phyloP scores from a whole-genome alignment of 2,329 filamentous ascomycete species.

The Aspergillus hiratsukae region DNA sequence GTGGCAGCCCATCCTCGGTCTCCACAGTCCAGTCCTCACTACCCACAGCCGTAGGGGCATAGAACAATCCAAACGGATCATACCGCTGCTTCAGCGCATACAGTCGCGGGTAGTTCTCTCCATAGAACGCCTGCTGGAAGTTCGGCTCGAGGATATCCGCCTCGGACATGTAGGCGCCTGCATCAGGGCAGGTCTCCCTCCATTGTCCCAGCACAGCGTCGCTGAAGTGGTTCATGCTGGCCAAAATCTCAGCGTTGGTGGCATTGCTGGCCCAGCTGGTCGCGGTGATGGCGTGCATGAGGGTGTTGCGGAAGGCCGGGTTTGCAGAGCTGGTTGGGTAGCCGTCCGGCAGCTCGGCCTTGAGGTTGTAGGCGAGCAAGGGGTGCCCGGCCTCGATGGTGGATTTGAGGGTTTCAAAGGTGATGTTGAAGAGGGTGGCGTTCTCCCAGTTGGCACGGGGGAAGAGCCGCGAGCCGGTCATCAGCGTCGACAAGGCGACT shows the following conservation, averaged over 20 bases:
- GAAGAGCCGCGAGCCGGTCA: conserved; percentile 32
- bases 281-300: conserved; percentile 24
- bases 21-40: conserved; percentile 49
- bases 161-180: conserved; percentile 43
- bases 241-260: conserved; percentile 35
- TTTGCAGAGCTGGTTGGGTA: conserved; percentile 18
- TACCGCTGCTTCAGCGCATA: conserved; percentile 48
- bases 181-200: conserved; percentile 21
- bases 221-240: conserved; percentile 18
- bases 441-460: conserved; percentile 31
- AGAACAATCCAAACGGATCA: conserved; percentile 49
- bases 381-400: conserved; percentile 23
- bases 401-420: conserved; percentile 21
- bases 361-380: conserved; percentile 32
- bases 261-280: conserved; percentile 18
- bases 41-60: conserved; percentile 48
- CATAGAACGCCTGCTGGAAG: conserved; percentile 30
- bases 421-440: conserved; percentile 21
- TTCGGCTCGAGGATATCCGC: conserved; percentile 41
- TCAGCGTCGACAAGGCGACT: conserved; percentile 17
- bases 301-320: conserved; percentile 21
- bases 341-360: conserved; percentile 19
- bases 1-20: conserved; percentile 23
- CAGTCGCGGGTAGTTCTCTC: conserved; percentile 23
- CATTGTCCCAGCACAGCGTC: conserved; percentile 17